phyloP scores from a whole-genome alignment of 176 grass and related monocot species.

The Cenchrus americanus region DNA sequence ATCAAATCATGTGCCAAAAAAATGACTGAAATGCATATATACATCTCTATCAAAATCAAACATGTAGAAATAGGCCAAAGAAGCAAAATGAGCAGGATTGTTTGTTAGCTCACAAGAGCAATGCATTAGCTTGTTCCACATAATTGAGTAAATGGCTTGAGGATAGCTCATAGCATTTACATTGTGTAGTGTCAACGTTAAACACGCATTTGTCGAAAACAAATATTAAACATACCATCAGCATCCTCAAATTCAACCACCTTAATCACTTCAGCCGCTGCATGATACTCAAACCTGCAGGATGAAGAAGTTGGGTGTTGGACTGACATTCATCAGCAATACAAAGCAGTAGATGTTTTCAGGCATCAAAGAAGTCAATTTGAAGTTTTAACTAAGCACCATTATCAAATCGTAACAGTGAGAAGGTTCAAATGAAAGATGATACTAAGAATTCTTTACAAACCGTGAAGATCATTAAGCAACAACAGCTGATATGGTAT shows the following conservation, averaged over 20 bases:
- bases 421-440: slow-evolving; percentile 11
- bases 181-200: neutral
- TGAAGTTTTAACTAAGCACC: neutral
- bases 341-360: slow-evolving; percentile 14
- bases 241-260: slow-evolving; percentile 83
- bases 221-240: slow-evolving; percentile 57
- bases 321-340: neutral
- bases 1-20: slow-evolving; percentile 1
- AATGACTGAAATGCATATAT: neutral
- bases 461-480: slow-evolving; percentile 11
- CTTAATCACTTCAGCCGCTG: slow-evolving; percentile 81
- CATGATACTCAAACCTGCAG: slow-evolving; percentile 89
- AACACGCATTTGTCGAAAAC: neutral
- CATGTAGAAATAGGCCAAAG: neutral
- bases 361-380: neutral
- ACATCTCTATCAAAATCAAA: neutral
- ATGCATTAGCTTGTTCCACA: slow-evolving; percentile 10
- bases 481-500: neutral
- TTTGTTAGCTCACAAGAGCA: neutral
- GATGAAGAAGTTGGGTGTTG: slow-evolving; percentile 1
- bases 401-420: neutral
- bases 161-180: slow-evolving; percentile 7
- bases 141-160: slow-evolving; percentile 6
- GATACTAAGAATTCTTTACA: neutral
- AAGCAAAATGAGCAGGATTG: neutral